Base-by-base conservation (phyloP, 2,329 filamentous ascomycete species). In the Coleophoma crateriformis region DNA sequence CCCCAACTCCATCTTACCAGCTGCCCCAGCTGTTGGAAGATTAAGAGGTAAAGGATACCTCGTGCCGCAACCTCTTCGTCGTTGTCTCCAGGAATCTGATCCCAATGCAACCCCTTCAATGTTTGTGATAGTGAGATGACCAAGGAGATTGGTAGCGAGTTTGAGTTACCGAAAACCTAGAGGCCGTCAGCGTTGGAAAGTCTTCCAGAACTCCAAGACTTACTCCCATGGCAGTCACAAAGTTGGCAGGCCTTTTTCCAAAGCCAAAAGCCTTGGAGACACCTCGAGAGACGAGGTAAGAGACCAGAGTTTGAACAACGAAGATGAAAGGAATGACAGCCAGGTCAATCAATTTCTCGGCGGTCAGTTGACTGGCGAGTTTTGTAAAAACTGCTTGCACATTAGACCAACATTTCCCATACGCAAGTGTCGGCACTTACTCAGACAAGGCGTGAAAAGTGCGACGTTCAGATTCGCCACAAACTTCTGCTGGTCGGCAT, bases 1-100 rank as follows among this genome's bases (percentile, higher is more conserved):
- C 94, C 94, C 94, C 94, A 99, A 55, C 89, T 96, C 94, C 94
- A 99, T 51, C 94, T 82, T 17, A 99, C 85, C 22, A 97, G 75
- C 69, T 99, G 94, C 19, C 94, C 94, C 3, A 99, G 81, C 67
- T 99, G 94, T 71, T 99, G 94, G 71, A 99, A 99, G 58, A 99
- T 95, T 54, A 99, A 77, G 11, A 99, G 78, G 64, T 99, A 99
- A 1, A 99, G 74, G 53, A 99, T 97, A 52, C 94, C 94, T 54
- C 94, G 84, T 3, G 94, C 92, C 20, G 82, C 91, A 17, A 99
- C 94, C 67, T 97, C 90, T 51, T 95, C 88, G 62, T 97, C 92
- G 62, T 95, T 97, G 61, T 99, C 94, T 48, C 89, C 87, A 0
- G 89, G 88, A 45, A 97, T 82, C 57, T 82, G 86, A 69, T 92